These are phyloP conservation scores for Vinca minor DNA, from an alignment of 257 asterid genomes.

Conservation along the genomic window DNA sequence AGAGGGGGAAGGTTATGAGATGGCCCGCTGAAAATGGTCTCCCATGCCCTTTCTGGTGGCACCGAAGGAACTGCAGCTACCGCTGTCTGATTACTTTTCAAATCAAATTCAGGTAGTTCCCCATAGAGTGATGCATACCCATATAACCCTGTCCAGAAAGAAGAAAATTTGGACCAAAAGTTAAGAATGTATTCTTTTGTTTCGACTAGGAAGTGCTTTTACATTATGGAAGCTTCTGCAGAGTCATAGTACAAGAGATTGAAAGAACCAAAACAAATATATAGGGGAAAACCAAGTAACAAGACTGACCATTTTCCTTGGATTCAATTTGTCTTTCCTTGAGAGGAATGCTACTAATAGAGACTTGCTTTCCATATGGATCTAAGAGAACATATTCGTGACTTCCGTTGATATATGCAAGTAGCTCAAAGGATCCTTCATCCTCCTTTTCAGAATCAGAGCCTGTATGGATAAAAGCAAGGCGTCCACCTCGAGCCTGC, in stretches of 20 bases:
- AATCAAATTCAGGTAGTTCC: conserved; percentile 51
- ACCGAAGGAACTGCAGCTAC: conserved; percentile 22
- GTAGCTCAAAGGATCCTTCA: conserved; percentile 32
- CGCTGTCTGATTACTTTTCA: conserved; percentile 25
- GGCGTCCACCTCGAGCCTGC: conserved; percentile 75
- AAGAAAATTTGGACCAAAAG: background rate
- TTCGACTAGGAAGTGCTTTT: background rate
- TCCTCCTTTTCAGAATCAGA: conserved; percentile 30
- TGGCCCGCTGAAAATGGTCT: conserved; percentile 64
- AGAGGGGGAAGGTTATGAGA: conserved; percentile 83
- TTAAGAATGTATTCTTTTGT: background rate
- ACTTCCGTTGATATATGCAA: conserved; percentile 47
- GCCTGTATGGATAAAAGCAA: conserved; percentile 42
- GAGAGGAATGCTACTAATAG: conserved; percentile 26
- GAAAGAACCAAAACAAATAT: background rate
- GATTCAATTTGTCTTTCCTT: conserved; percentile 20
- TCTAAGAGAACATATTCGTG: conserved; percentile 68
- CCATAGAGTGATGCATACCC: conserved; percentile 77
- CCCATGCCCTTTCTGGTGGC: conserved; percentile 50
- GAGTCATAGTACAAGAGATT: background rate
- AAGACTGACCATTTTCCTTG: conserved; percentile 55
- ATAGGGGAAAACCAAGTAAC: background rate
- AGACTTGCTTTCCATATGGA: conserved; percentile 32
- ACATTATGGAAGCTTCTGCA: background rate
- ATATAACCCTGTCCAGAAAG: conserved; percentile 30